Conservation (phyloP, 257 asterid species). For the Ballota nigra region DNA sequence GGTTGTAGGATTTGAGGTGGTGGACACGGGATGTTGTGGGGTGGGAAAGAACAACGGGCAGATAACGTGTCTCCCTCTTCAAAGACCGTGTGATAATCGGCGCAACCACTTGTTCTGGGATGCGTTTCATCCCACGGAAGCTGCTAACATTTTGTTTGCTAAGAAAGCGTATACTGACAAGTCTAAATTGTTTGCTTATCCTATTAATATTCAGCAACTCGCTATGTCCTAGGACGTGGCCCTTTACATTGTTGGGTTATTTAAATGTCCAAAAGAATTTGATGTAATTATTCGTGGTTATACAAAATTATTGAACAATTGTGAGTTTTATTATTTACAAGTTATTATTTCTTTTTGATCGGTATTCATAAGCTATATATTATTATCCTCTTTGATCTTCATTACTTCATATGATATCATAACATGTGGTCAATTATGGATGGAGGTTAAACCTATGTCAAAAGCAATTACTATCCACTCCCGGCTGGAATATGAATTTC, state of each 20-base stretch:
- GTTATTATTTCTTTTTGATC: neutral
- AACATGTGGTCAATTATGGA: too few species aligned
- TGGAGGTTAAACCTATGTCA: too few species aligned
- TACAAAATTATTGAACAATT: neutral
- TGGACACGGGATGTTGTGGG: constrained; percentile 84
- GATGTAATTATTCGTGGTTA: neutral
- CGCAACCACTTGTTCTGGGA: constrained; percentile 73
- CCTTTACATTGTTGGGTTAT: neutral
- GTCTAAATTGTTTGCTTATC: constrained; percentile 60
- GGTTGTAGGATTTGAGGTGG: constrained; percentile 68
- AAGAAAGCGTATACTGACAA: constrained; percentile 60
- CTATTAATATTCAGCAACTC: constrained; percentile 75
- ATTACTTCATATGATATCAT: neutral
- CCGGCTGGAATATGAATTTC: too few species aligned
- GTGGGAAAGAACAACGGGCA: constrained; percentile 90
- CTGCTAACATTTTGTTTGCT: constrained; percentile 75
- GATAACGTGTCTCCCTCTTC: constrained; percentile 84
- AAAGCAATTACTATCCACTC: too few species aligned
- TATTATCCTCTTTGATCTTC: neutral
- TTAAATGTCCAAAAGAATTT: neutral
- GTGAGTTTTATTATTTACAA: neutral
- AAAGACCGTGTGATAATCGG: constrained; percentile 62
- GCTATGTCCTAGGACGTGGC: constrained; percentile 41
- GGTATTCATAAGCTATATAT: too few species aligned
- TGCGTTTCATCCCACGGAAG: constrained; percentile 89